A percentile compares a stretch with the other conserved stretches of the same genome.
phyloP scores from a whole-genome alignment of 257 asterid genomes.

The Coffea canephora region DNA sequence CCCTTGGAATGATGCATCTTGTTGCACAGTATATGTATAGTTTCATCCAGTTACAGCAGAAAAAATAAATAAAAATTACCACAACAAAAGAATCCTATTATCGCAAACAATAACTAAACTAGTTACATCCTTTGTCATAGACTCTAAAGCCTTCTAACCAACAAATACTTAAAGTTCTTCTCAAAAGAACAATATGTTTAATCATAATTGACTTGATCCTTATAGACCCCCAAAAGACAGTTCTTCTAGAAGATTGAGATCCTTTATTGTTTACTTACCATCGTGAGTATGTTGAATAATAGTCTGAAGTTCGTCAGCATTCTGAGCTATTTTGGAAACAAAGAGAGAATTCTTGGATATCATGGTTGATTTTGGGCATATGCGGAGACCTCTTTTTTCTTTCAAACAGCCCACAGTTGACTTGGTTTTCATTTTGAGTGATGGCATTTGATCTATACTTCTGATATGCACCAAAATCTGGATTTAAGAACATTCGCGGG shows the following conservation, averaged over 20 bases:
- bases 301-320: constrained; percentile 35
- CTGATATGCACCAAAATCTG: constrained; percentile 32
- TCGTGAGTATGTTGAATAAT: constrained; percentile 40
- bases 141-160: not conserved
- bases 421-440: constrained; percentile 77
- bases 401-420: constrained; percentile 48
- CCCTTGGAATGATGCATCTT: not conserved
- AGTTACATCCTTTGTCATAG: not conserved
- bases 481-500: constrained; percentile 38
- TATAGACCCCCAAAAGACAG: not conserved
- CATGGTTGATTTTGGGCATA: constrained; percentile 66
- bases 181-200: not conserved
- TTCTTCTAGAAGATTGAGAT: not conserved
- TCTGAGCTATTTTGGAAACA: constrained; percentile 43
- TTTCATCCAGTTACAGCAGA: not conserved
- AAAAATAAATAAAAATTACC: not conserved
- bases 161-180: not conserved
- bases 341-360: constrained; percentile 75
- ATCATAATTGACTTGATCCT: not conserved
- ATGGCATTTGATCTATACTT: constrained; percentile 74
- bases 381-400: constrained; percentile 67
- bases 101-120: not conserved
- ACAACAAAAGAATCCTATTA: not conserved
- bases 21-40: not conserved
- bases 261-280: constrained; percentile 39